phyloP scores from a whole-genome alignment of 2,329 filamentous ascomycete genomes.

The Apiospora koreana region DNA sequence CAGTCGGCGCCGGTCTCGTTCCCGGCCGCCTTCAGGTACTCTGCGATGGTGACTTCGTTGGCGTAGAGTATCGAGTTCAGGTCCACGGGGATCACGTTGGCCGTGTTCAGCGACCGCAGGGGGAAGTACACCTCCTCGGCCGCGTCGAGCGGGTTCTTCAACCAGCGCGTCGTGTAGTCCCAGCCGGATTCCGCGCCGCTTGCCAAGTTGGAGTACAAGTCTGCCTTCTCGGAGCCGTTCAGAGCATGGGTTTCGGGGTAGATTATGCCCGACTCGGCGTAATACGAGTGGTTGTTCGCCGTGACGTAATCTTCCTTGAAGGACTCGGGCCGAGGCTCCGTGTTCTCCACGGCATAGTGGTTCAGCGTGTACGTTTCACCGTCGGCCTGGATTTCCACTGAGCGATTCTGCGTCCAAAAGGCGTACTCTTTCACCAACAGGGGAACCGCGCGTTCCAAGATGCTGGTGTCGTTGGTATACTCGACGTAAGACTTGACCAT shows the following conservation, averaged over 20 bases:
- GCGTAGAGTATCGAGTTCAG: conserved; percentile 69
- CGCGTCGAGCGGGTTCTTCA: conserved; percentile 58
- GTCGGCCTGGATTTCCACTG: conserved; percentile 49
- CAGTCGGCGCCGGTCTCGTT: conserved; percentile 49
- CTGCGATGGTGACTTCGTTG: conserved; percentile 61
- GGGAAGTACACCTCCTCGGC: conserved; percentile 64
- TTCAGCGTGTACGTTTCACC: conserved; percentile 56
- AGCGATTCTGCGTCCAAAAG: conserved; percentile 64
- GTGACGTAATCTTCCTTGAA: conserved; percentile 66
- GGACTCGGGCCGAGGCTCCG: conserved; percentile 66
- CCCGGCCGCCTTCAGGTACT: conserved; percentile 52
- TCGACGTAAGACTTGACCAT: conserved; percentile 68
- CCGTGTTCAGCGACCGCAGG: conserved; percentile 62
- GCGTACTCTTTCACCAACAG: conserved; percentile 64
- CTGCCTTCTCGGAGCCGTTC: conserved; percentile 51
- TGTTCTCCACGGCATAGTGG: conserved; percentile 62
- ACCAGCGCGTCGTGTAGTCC: conserved; percentile 64
- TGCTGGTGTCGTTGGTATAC: conserved; percentile 62
- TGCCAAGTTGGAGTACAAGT: conserved; percentile 63
- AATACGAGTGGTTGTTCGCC: conserved; percentile 66
- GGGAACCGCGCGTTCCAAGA: conserved; percentile 62
- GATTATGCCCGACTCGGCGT: conserved; percentile 56
- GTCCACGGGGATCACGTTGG: conserved; percentile 62
- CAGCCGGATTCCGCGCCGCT: conserved; percentile 66
- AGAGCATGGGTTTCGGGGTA: conserved; percentile 54